These are phyloP conservation scores for Tulasnella sp. DNA, from an alignment of 768 basidiomycete species.

Conservation along the genomic window DNA sequence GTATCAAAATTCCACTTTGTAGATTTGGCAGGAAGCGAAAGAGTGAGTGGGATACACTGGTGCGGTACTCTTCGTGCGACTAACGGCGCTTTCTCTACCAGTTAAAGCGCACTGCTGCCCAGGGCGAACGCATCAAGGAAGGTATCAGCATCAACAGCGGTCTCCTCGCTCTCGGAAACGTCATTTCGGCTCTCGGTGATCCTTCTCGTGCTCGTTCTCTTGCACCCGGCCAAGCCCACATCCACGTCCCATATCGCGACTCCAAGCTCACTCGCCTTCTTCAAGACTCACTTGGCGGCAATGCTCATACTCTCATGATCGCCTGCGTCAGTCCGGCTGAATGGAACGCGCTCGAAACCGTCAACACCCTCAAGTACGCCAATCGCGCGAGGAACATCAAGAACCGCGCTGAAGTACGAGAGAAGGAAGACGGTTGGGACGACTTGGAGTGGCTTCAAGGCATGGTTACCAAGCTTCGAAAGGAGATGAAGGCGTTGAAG, in stretches of 20 bases:
- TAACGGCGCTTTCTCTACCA: constrained; percentile 23
- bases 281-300: constrained; percentile 95
- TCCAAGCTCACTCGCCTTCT: constrained; percentile 93
- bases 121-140: constrained; percentile 93
- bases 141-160: constrained; percentile 99
- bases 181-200: constrained; percentile 95
- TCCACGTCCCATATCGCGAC: constrained; percentile 95
- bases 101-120: constrained; percentile 93
- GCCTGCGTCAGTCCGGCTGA: constrained; percentile 95
- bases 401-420: constrained; percentile 83
- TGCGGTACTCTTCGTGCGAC: neutral
- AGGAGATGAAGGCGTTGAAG: constrained; percentile 74
- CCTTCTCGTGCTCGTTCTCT: constrained; percentile 76
- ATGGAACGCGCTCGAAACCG: constrained; percentile 87
- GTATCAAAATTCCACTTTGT: constrained; percentile 98
- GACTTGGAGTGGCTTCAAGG: constrained; percentile 94
- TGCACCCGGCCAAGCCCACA: constrained; percentile 28
- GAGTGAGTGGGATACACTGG: constrained; percentile 40
- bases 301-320: constrained; percentile 97
- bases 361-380: constrained; percentile 93
- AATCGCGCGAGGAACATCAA: constrained; percentile 97
- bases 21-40: constrained; percentile 92
- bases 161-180: constrained; percentile 90
- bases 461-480: constrained; percentile 71
- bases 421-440: constrained; percentile 97